Base-by-base conservation (phyloP, 2,329 filamentous ascomycete genomes). In the Nannizzia gypsea region DNA sequence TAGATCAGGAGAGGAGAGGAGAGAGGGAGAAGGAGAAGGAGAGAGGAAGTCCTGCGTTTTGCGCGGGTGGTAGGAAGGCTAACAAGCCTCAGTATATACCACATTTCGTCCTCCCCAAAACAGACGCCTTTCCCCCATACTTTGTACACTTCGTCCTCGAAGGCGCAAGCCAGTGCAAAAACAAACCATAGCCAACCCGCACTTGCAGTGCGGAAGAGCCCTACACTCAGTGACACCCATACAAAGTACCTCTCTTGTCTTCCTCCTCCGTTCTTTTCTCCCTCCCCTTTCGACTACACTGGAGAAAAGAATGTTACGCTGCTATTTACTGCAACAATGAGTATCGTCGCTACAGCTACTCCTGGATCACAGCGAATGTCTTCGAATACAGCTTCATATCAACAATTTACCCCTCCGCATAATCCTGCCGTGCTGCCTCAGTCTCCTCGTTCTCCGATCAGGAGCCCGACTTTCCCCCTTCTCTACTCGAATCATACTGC, bases 271-370 rank as follows among this genome's bases (percentile, higher is more conserved):
- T 34, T 56, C 26, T 40, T 44, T 40, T 24, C 9, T 48, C 36
- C 17, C 26, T 26, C 20, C 17, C 28, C 54, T 48, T 44, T 20
- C 55, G 13, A n/a, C 28, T 8, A 28, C 57, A 56, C 52, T 20
- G 57, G 46, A 26, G 5, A 36, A 36, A 36, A 55, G 58, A 44
- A 26, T 46, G 17, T 56, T 22, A 46, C 6, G 48, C 17, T 54
- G 48, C 26, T n/a, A 54, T 54, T 26, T 4, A 4, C 44, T 56
- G 38, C 60, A 54, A 61, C 63, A 44, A 76, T 75, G 73, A 75
- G 69, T 64, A 70, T 72, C 60, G 68, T 74, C 60, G 71, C 71
- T 62, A 73, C 68, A 67, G 72, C 70, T 70, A 69, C 71, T 5
- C 61, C 60, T 28, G 69, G 72, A 60, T 67, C 62, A 64, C 63